Conservation (phyloP, 805 yeast species). For the Pichia californica region DNA sequence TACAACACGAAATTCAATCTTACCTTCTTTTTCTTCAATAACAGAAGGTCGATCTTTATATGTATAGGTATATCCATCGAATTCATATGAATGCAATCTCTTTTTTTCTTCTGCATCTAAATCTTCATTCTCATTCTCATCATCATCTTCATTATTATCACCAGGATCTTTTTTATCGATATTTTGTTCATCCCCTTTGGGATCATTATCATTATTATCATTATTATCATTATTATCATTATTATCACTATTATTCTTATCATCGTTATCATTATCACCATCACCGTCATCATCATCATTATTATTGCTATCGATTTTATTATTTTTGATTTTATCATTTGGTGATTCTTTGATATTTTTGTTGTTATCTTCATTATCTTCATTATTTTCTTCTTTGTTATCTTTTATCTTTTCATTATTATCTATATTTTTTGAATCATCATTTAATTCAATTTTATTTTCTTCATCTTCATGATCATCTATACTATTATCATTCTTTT, state of each 20-base stretch:
- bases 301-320: not conserved
- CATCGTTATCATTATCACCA: not conserved
- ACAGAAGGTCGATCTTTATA: slow-evolving; percentile 93
- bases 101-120: slow-evolving; percentile 27
- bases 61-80: slow-evolving; percentile 74
- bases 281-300: not conserved
- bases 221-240: not conserved
- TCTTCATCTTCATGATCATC: too few species aligned
- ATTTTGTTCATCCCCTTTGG: not conserved
- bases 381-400: not conserved
- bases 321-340: too few species aligned
- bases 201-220: not conserved
- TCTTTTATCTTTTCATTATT: not conserved
- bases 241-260: not conserved
- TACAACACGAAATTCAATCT: slow-evolving; percentile 92
- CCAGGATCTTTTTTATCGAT: not conserved
- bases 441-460: not conserved
- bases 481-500: too few species aligned
- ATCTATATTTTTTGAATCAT: not conserved
- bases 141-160: too few species aligned
- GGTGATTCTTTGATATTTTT: too few species aligned
- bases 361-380: not conserved
- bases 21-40: slow-evolving; percentile 86
- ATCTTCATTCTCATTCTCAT: slow-evolving; percentile 7
- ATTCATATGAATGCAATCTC: slow-evolving; percentile 42